These are phyloP conservation scores for Babesia caballi DNA, from an alignment of 169 alveolate species.

Conservation along the genomic window DNA sequence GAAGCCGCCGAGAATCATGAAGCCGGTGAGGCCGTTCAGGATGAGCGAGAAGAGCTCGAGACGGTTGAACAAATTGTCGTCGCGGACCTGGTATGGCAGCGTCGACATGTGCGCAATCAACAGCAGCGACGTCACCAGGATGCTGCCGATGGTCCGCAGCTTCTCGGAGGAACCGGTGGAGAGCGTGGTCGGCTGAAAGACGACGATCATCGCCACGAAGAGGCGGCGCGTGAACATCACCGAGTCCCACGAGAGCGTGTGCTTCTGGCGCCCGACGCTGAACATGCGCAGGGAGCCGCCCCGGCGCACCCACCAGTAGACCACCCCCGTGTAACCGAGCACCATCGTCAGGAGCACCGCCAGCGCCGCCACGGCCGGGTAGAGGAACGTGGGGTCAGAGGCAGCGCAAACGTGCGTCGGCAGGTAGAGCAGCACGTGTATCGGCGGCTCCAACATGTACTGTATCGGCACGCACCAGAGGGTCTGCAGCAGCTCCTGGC, in stretches of 20 bases:
- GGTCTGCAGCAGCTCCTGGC: constrained; percentile 66
- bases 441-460: constrained; percentile 57
- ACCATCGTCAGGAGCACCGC: constrained; percentile 20
- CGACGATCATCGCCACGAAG: constrained; percentile 23
- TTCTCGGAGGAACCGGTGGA: constrained; percentile 32
- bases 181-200: constrained; percentile 27
- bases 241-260: constrained; percentile 53
- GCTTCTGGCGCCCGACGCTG: constrained; percentile 40
- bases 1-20: constrained; percentile 54
- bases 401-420: constrained; percentile 67
- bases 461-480: constrained; percentile 74
- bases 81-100: constrained; percentile 45
- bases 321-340: neutral
- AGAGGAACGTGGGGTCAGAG: constrained; percentile 52
- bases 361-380: constrained; percentile 25
- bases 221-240: constrained; percentile 17
- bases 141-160: constrained; percentile 39
- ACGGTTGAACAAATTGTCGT: constrained; percentile 50
- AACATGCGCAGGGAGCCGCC: neutral
- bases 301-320: neutral
- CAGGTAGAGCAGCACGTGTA: constrained; percentile 62
- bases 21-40: constrained; percentile 36
- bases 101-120: constrained; percentile 8
- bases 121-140: constrained; percentile 17
- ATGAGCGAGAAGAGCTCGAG: constrained; percentile 30